Evolutionary conservation across 2,329 filamentous ascomycete species (phyloP).

Genomic region (Xylariomycetidae sp.): DNA sequence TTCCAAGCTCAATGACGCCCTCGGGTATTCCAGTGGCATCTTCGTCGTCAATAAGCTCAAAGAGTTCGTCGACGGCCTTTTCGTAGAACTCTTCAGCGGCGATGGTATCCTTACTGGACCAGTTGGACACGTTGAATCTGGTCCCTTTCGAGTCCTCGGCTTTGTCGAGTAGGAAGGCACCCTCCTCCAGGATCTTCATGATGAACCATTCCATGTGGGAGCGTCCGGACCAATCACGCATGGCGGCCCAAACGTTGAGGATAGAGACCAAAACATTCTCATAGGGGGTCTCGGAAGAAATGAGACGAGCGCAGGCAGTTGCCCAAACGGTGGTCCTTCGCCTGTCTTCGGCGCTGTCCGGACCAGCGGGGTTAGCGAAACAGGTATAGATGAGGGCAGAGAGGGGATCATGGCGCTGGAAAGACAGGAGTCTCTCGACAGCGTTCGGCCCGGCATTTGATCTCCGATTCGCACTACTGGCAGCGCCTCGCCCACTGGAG

Average conservation of each 20-base stretch:
- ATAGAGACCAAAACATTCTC: slow-evolving; percentile 71
- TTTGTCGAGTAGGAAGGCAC: slow-evolving; percentile 82
- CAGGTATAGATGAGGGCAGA: slow-evolving; percentile 81
- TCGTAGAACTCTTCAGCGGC: slow-evolving; percentile 86
- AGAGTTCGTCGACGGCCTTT: slow-evolving; percentile 71
- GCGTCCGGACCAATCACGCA: slow-evolving; percentile 85
- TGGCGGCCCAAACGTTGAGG: slow-evolving; percentile 79
- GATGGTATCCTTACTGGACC: slow-evolving; percentile 72
- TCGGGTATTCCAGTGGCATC: slow-evolving; percentile 80
- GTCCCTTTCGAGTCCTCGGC: slow-evolving; percentile 72
- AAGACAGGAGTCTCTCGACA: slow-evolving; percentile 78
- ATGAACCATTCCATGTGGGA: slow-evolving; percentile 89
- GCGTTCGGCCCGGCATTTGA: slow-evolving; percentile 49
- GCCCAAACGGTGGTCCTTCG: slow-evolving; percentile 84
- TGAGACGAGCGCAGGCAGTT: slow-evolving; percentile 74
- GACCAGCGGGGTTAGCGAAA: slow-evolving; percentile 79
- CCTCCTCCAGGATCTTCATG: slow-evolving; percentile 89
- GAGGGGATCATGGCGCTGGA: slow-evolving; percentile 82
- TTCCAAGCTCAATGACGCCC: slow-evolving; percentile 76
- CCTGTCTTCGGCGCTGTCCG: slow-evolving; percentile 74
- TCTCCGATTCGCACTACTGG: slow-evolving; percentile 40
- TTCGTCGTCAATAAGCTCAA: slow-evolving; percentile 79
- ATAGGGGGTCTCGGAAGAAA: slow-evolving; percentile 59
- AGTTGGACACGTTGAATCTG: slow-evolving; percentile 64
- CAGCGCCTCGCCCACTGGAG: slow-evolving; percentile 39